These are phyloP conservation scores for Vitis hybrid DNA, from an alignment of 177 flowering plant genomes.

Conservation along the genomic window DNA sequence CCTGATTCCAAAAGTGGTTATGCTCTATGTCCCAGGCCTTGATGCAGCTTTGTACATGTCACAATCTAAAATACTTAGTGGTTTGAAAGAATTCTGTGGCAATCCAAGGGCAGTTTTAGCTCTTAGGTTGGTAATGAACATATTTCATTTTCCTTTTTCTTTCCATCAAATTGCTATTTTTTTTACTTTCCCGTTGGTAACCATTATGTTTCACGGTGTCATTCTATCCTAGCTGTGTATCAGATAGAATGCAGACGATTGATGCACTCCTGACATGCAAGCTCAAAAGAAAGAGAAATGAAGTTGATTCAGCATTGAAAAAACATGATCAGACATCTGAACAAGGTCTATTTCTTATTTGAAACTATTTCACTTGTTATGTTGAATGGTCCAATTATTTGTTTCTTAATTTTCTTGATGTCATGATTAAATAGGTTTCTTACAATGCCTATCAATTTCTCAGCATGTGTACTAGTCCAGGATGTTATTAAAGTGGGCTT, in stretches of 20 bases:
- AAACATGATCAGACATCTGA: slow-evolving; percentile 33
- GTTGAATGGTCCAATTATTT: neutral
- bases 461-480: too few relatives aligned
- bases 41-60: slow-evolving; percentile 93
- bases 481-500: too few relatives aligned
- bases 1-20: slow-evolving; percentile 86
- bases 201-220: slow-evolving; percentile 6
- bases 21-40: slow-evolving; percentile 94
- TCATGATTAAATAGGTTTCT: too few relatives aligned
- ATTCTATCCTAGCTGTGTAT: slow-evolving; percentile 66
- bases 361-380: neutral
- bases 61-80: slow-evolving; percentile 47
- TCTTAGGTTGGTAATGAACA: slow-evolving; percentile 64
- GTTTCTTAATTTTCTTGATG: neutral
- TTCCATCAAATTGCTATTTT: neutral
- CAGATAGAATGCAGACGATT: slow-evolving; percentile 91
- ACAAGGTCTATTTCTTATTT: slow-evolving; percentile 38
- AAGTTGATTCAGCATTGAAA: slow-evolving; percentile 20
- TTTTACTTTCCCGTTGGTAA: neutral
- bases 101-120: slow-evolving; percentile 82
- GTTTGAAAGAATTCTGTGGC: slow-evolving; percentile 71
- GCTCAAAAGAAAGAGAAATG: slow-evolving; percentile 74
- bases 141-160: neutral
- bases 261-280: slow-evolving; percentile 88
- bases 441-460: too few relatives aligned